Percentiles rank a stretch among this genome's conserved stretches.
Conservation (phyloP, 2,329 filamentous ascomycete genomes). For the Aspergillus persii region DNA sequence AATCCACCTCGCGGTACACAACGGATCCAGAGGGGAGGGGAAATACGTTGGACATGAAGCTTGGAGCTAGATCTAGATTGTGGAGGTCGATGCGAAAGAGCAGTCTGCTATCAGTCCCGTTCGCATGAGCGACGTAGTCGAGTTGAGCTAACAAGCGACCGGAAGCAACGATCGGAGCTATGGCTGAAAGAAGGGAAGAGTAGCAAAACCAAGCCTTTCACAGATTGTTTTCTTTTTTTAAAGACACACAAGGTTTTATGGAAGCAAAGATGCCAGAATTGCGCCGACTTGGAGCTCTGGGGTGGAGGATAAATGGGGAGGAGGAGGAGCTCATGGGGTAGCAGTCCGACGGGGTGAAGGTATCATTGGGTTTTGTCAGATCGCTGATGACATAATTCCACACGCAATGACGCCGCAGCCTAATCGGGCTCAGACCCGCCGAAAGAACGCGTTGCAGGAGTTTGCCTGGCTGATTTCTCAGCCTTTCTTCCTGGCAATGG, state of each 20-base stretch:
- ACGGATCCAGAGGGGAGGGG: neutral
- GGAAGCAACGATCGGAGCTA: constrained; percentile 8
- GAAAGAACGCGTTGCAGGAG: neutral
- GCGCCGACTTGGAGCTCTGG: constrained; percentile 9
- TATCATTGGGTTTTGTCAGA: constrained; percentile 18
- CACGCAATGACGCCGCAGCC: constrained; percentile 24
- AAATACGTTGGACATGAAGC: constrained; percentile 22
- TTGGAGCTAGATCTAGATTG: constrained; percentile 17
- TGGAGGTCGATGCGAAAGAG: constrained; percentile 21
- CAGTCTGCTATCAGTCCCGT: constrained; percentile 24
- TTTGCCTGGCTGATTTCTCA: neutral
- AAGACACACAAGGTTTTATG: neutral
- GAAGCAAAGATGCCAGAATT: constrained; percentile 7
- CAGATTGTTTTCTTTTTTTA: neutral
- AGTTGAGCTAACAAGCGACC: constrained; percentile 16
- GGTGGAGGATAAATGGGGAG: constrained; percentile 8
- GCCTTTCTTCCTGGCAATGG: neutral
- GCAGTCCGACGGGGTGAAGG: constrained; percentile 15
- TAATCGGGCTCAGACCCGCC: constrained; percentile 11
- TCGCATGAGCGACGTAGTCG: constrained; percentile 25
- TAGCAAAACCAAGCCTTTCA: neutral
- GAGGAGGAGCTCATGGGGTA: constrained; percentile 18
- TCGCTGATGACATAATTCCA: constrained; percentile 28
- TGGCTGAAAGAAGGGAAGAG: neutral
- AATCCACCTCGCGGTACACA: neutral